phyloP scores from a whole-genome alignment of 345 rosid genomes.

The Rubroshorea leprosula region DNA sequence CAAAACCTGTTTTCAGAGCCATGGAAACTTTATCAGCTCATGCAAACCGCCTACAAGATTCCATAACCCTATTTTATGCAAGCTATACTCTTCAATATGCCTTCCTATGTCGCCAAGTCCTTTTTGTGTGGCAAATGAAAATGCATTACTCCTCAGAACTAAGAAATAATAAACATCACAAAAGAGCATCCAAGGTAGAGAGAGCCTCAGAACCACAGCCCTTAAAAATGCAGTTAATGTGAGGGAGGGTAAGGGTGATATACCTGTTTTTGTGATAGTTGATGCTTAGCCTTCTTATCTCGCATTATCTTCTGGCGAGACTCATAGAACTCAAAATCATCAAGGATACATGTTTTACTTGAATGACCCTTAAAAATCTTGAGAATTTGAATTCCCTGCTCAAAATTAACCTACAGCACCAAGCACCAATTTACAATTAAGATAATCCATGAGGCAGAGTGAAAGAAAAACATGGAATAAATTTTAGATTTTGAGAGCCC shows the following conservation, averaged over 20 bases:
- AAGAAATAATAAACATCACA: too few species aligned
- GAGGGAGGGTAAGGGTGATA: background rate
- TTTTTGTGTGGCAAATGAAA: too few species aligned
- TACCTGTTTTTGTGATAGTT: slow-evolving; percentile 48
- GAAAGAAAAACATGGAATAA: background rate
- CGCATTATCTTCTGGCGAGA: slow-evolving; percentile 39
- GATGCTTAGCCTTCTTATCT: slow-evolving; percentile 43
- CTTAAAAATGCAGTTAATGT: too few species aligned
- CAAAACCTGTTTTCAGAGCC: slow-evolving; percentile 17
- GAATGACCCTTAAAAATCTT: slow-evolving; percentile 48
- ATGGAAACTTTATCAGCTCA: background rate
- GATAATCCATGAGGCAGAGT: background rate
- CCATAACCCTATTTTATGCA: background rate
- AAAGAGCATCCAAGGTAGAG: too few species aligned
- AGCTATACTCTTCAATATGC: too few species aligned
- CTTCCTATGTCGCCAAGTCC: too few species aligned
- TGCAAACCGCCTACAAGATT: background rate
- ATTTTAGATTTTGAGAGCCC: background rate
- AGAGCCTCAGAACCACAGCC: too few species aligned
- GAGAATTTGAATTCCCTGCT: slow-evolving; percentile 44
- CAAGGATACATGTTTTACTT: slow-evolving; percentile 47
- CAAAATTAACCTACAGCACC: slow-evolving; percentile 41
- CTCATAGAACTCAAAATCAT: slow-evolving; percentile 61
- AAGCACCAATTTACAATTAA: background rate
- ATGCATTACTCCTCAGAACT: too few species aligned